Evolutionary conservation across 768 basidiomycete species (phyloP).

Genomic region (Omphalotus guepiniiformis): DNA sequence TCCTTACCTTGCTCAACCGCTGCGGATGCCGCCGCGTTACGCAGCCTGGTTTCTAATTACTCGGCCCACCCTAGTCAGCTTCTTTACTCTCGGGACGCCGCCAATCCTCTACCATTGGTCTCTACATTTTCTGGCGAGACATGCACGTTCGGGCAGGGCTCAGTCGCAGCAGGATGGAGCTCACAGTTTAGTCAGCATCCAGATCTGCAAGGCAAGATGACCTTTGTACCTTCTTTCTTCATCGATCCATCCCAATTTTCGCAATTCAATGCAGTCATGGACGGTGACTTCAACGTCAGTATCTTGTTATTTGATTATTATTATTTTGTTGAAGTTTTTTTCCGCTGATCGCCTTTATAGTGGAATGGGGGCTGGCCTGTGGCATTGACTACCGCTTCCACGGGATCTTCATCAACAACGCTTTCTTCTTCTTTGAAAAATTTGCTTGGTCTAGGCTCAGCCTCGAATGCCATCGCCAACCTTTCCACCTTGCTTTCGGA

Average conservation of each 20-base stretch:
- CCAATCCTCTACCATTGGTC: slow-evolving; percentile 46
- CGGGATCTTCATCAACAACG: slow-evolving; percentile 23
- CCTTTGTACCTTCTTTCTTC: slow-evolving; percentile 72
- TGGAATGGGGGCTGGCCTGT: slow-evolving; percentile 84
- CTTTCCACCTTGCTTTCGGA: slow-evolving; percentile 18
- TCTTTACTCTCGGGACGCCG: slow-evolving; percentile 25
- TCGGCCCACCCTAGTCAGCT: slow-evolving; percentile 57
- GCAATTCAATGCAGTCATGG: slow-evolving; percentile 43
- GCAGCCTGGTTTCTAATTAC: slow-evolving; percentile 51
- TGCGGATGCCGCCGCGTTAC: slow-evolving; percentile 45
- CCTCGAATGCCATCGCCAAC: slow-evolving; percentile 7
- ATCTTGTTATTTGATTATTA: slow-evolving; percentile 1
- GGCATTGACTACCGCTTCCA: slow-evolving; percentile 44
- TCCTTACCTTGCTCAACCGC: slow-evolving; percentile 49
- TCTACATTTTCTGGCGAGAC: slow-evolving; percentile 71
- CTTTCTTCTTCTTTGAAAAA: slow-evolving; percentile 9
- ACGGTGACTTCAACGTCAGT: slow-evolving; percentile 59
- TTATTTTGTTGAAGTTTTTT: slow-evolving; percentile 7
- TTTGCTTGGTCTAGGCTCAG: slow-evolving; percentile 1
- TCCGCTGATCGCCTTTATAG: slow-evolving; percentile 28
- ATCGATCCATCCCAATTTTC: slow-evolving; percentile 46
- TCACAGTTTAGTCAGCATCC: slow-evolving; percentile 45
- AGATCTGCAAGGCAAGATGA: slow-evolving; percentile 43
- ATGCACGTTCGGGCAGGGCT: slow-evolving; percentile 61
- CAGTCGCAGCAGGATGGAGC: slow-evolving; percentile 51